Evolutionary conservation across 345 rosid genomes (phyloP).

Genomic region (Acer yangbiense): DNA sequence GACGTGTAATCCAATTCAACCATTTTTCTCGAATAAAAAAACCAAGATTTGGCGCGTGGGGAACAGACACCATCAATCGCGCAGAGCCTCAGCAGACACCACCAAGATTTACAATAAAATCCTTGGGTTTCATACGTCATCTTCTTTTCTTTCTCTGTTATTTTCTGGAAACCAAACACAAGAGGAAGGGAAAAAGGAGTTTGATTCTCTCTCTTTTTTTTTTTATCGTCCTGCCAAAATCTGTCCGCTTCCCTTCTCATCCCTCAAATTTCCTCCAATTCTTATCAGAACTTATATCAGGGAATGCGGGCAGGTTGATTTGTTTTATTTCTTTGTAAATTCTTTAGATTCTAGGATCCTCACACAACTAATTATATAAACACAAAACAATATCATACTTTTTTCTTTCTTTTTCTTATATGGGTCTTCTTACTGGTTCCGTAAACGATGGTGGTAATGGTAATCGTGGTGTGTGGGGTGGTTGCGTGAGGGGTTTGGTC

Average conservation of each 20-base stretch:
- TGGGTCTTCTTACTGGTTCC: conserved; percentile 59
- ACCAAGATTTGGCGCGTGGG: too few relatives aligned
- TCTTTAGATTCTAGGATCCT: not conserved
- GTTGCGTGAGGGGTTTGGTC: conserved; percentile 49
- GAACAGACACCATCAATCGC: too few relatives aligned
- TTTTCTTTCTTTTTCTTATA: conserved; percentile 13
- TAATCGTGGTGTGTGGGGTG: conserved; percentile 45
- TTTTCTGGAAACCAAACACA: not conserved
- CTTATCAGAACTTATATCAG: not conserved
- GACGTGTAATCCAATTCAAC: too few relatives aligned
- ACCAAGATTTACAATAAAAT: too few relatives aligned
- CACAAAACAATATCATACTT: not conserved
- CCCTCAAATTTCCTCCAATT: not conserved
- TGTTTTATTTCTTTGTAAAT: not conserved
- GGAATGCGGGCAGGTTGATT: conserved; percentile 13
- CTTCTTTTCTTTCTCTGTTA: not conserved
- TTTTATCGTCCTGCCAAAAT: not conserved
- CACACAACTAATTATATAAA: not conserved
- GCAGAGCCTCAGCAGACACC: too few relatives aligned
- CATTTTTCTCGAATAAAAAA: too few relatives aligned
- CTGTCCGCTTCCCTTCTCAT: conserved; percentile 5
- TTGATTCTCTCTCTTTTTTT: not conserved
- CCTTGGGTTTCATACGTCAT: too few relatives aligned
- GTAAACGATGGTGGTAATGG: conserved; percentile 27
- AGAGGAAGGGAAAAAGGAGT: not conserved